A percentile compares a stretch with the other conserved stretches of the same genome.
phyloP scores from a whole-genome alignment of 306 rosid species.

The Rosa rugosa region DNA sequence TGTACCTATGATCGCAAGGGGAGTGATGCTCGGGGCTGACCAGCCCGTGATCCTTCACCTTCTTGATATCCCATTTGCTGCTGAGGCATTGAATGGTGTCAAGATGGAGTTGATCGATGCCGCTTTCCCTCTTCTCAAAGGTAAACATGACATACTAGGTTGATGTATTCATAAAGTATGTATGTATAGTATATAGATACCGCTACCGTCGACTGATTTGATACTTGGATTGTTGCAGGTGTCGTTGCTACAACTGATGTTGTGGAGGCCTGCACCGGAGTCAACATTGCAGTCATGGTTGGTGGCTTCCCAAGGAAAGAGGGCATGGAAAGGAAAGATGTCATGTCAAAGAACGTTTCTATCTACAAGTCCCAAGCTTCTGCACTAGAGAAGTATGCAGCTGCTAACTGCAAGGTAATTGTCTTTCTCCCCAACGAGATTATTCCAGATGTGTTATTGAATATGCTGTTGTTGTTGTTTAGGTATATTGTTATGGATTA shows the following conservation, averaged over 20 bases:
- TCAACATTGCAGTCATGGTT: conserved; percentile 87
- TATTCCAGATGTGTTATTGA: neutral
- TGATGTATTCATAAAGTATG: neutral
- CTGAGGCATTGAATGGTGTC: conserved; percentile 89
- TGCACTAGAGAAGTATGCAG: conserved; percentile 89
- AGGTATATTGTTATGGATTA: neutral
- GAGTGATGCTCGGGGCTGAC: conserved; percentile 86
- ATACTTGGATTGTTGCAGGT: conserved; percentile 45
- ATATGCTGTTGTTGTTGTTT: neutral
- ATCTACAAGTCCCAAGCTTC: conserved; percentile 97
- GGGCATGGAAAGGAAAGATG: conserved; percentile 98
- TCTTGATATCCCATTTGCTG: conserved; percentile 92
- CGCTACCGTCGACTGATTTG: conserved; percentile 6
- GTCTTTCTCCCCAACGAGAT: neutral
- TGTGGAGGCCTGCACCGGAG: conserved; percentile 95
- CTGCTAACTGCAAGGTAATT: conserved; percentile 90
- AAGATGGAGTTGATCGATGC: conserved; percentile 96
- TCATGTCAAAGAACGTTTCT: conserved; percentile 91
- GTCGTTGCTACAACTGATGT: conserved; percentile 99
- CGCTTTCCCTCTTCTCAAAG: conserved; percentile 89
- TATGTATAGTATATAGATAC: neutral
- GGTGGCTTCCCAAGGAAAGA: conserved; percentile 99
- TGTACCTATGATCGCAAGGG: conserved; percentile 98
- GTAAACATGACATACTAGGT: conserved; percentile 16
- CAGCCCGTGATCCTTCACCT: conserved; percentile 96